Evolutionary conservation across 495 filamentous ascomycete species (phyloP), one percentile per base, ranked within the genome.

Genomic region (Aspergillus panamensis): DNA sequence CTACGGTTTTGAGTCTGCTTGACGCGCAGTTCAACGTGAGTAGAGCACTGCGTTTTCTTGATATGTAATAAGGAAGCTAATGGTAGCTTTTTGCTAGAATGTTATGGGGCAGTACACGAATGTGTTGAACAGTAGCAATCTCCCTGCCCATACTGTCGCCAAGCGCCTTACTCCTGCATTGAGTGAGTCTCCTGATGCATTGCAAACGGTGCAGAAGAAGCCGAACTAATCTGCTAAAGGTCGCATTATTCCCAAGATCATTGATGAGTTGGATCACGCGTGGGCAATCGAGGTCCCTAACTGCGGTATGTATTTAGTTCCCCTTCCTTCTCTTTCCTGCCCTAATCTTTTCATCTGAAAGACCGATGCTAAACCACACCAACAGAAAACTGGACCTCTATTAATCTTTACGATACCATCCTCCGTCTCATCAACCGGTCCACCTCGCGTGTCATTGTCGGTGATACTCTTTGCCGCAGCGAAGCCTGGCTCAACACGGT

Each of bases 381-480:
- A 3, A 30, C 31, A 71, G 69, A 64, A 25, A 30, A 57, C 10
- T 73, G 67, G 67, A 45, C 55, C n/a, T 16, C 55, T 5, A 49
- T 69, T 21, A 59, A 68, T 14, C 50, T 71, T 12, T 66, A 68
- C 29, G 49, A 65, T 2, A 57, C 66, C 50, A 64, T 73, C 55
- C 63, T 66, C 6, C 56, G 73, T 12, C 76, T 86, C 8, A 78
- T 87, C 14, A 79, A 77, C 43, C 76, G 77, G 12, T 65, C 83
- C 8, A 82, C 82, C 0, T 81, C 82, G 16, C 71, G 83, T 19
- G 63, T 84, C n/a, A 81, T 86, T 44, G 75, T 83, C 53, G 84
- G 83, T 25, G 62, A 74, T 0, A 68, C 73, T 6, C 64, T 85
- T 9, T 81, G 78, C 56, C 75, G 77, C 10, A 73, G 80, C 12